These are phyloP conservation scores for Lipomyces anomalus DNA, from an alignment of 805 yeast genomes.

Conservation along the genomic window DNA sequence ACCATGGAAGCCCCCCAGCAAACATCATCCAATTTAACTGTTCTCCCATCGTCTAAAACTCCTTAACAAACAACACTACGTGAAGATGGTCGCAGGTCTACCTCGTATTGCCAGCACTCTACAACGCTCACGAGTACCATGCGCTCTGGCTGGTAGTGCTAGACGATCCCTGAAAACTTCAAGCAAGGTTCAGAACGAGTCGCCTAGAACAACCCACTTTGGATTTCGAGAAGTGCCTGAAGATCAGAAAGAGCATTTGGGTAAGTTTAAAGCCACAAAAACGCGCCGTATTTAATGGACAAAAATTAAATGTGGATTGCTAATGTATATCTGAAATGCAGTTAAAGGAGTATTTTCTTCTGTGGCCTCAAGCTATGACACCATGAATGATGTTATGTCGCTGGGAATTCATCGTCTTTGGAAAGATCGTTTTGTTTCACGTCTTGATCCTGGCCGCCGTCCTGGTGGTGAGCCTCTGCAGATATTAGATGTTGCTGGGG, in stretches of 20 bases:
- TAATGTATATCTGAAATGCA: slow-evolving; percentile 9
- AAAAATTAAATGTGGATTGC: background rate
- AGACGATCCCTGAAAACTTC: no score
- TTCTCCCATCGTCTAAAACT: no score
- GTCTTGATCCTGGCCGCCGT: slow-evolving; percentile 88
- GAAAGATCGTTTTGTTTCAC: slow-evolving; percentile 84
- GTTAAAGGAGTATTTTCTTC: slow-evolving; percentile 84
- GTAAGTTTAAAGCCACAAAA: slow-evolving; percentile 4
- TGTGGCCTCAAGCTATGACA: slow-evolving; percentile 89
- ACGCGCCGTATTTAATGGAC: background rate
- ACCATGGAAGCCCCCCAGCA: no score
- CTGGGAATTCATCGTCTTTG: slow-evolving; percentile 90
- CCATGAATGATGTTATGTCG: slow-evolving; percentile 98
- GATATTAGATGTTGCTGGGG: slow-evolving; percentile 96
- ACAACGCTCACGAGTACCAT: no score
- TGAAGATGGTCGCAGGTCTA: no score
- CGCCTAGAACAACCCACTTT: slow-evolving; percentile 69
- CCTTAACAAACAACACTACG: no score
- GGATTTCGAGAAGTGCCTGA: slow-evolving; percentile 80
- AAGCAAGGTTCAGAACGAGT: background rate
- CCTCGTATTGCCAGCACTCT: no score
- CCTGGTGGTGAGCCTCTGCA: slow-evolving; percentile 79
- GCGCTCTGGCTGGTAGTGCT: no score
- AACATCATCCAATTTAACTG: no score
- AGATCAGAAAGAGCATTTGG: slow-evolving; percentile 75